Base-by-base conservation (phyloP, 1,139 yeast species). In the Arxiozyma slooffiae region DNA sequence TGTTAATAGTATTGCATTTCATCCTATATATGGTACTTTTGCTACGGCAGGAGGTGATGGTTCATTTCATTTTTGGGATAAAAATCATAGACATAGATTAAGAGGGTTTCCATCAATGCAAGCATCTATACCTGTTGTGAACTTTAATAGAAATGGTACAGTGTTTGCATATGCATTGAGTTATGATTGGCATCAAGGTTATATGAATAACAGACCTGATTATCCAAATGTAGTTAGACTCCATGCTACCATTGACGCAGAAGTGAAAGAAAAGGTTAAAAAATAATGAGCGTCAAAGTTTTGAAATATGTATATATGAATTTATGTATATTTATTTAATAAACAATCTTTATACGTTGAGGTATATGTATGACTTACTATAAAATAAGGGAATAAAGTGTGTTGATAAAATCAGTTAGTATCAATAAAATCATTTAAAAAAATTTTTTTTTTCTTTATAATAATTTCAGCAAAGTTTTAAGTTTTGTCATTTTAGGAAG, bases 21-120 rank as follows among this genome's bases (percentile, higher is more conserved):
- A 94, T 64, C 98, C 98, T 4, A 71, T 78, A 17, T 84, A 82
- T 67, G 96, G 96, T 42, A 89, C 98, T 1, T 85, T 94, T 67
- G 82, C 84, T 50, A 94, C 98, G 6, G 95, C 96, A 0, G 98
- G 98, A 14, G 79, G 94, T 39, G 98, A 94, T 67, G 98, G 98
- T 17, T 77, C 94, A 7, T 85, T 89, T 71, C 84, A 90, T 61
- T 85, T 86, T 71, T 94, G 99, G 99, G 98, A 94, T 67, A 89
- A 88, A 69, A 96, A 88, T 62, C 85, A 94, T 49, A 81, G 85
- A 66, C 95, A 87, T 66, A 78, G 97, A 60, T 77, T 92, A 58
- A 86, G 85, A 69, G 87, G 85, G 37, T 86, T 83, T 71, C 88
- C 92, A 4, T 70, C 78, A 18, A 76, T 86, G 30, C 84, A 83